A percentile compares a stretch with the other conserved stretches of the same genome.
Conservation (phyloP, 2,329 filamentous ascomycete genomes). For the Exutisphaerella laricina region DNA sequence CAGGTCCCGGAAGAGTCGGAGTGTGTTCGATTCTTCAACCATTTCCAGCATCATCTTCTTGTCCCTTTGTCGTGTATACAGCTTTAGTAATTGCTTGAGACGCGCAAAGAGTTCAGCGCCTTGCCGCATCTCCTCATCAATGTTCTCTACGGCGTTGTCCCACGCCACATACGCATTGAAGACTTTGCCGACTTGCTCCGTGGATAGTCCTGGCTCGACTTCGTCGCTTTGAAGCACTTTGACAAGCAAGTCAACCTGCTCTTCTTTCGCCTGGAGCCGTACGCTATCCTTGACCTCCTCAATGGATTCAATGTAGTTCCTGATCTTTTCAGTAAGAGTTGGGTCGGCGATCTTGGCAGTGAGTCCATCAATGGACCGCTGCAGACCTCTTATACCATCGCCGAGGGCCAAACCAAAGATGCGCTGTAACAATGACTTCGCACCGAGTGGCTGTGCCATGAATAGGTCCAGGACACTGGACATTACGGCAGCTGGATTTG, state of each 20-base stretch:
- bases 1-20: conserved; percentile 91
- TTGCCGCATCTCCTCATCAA: conserved; percentile 80
- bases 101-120: conserved; percentile 90
- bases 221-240: conserved; percentile 74
- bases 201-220: conserved; percentile 63
- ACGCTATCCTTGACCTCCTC: conserved; percentile 71
- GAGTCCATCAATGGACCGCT: conserved; percentile 78
- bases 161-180: conserved; percentile 96
- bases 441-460: conserved; percentile 87
- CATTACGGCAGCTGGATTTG: conserved; percentile 96
- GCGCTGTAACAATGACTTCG: conserved; percentile 82
- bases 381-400: conserved; percentile 81
- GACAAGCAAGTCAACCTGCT: conserved; percentile 79
- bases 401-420: conserved; percentile 90
- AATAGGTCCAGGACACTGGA: conserved; percentile 92
- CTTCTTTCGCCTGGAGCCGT: conserved; percentile 63
- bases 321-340: conserved; percentile 73
- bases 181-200: conserved; percentile 72
- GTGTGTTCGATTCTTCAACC: conserved; percentile 93
- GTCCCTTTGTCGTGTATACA: conserved; percentile 84
- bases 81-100: conserved; percentile 88
- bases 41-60: conserved; percentile 96
- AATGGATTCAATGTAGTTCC: conserved; percentile 68
- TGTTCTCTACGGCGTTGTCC: conserved; percentile 87
- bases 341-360: conserved; percentile 73